Evolutionary conservation across 805 yeast genomes (phyloP).

Genomic region (Pichia californica): DNA sequence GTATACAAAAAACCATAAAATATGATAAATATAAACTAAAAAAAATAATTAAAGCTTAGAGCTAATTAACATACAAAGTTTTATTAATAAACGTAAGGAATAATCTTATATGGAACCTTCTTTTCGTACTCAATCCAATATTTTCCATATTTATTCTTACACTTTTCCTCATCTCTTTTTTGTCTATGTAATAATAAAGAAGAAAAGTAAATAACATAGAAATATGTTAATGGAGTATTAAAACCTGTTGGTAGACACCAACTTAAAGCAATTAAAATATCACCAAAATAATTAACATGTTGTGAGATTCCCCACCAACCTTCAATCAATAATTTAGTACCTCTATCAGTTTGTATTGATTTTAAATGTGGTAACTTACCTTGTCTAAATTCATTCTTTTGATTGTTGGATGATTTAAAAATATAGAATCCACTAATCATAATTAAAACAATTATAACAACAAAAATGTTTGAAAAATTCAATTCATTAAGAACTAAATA

Average conservation of each 20-base stretch:
- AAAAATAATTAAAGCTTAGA: no score
- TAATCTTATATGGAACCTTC: constrained; percentile 79
- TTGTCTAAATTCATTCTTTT: constrained; percentile 76
- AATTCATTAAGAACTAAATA: constrained; percentile 63
- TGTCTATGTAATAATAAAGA: constrained; percentile 82
- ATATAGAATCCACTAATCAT: constrained; percentile 62
- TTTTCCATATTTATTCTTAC: constrained; percentile 77
- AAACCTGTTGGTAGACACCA: constrained; percentile 92
- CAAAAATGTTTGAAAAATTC: constrained; percentile 39
- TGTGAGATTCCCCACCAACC: constrained; percentile 97
- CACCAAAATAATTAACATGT: constrained; percentile 93
- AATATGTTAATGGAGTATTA: constrained; percentile 76
- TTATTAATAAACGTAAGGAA: constrained; percentile 76
- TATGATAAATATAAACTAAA: no score
- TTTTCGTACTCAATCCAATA: constrained; percentile 80
- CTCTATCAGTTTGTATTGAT: constrained; percentile 65
- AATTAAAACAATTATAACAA: constrained; percentile 37
- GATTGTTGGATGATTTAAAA: constrained; percentile 77
- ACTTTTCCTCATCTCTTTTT: constrained; percentile 84
- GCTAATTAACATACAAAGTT: no score
- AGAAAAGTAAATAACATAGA: constrained; percentile 79
- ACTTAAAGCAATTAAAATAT: constrained; percentile 84
- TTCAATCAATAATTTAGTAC: constrained; percentile 73
- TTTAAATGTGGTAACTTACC: constrained; percentile 67
- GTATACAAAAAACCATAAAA: neutral